Base-by-base conservation (phyloP, 768 basidiomycete species). In the Brasilioporus rufonigricans region DNA sequence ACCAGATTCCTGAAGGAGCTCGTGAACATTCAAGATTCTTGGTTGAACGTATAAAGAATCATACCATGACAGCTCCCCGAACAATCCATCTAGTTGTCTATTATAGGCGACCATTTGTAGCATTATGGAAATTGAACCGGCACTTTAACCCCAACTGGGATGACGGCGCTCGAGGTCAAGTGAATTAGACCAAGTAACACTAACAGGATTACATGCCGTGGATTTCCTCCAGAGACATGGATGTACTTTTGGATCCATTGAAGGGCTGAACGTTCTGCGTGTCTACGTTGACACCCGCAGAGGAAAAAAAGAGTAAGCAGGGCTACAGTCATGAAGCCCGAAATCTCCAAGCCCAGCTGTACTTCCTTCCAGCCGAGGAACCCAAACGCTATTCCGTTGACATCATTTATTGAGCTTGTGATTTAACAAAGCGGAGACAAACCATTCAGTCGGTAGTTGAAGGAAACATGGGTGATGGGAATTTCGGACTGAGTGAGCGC, bases 261-360 rank as follows among this genome's bases (percentile, higher is more conserved):
- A n/a, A 53, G 36, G 16, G 44, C 44, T 1, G 46, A 32, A 31
- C 52, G 44, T 46, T 53, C 52, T 53, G 27, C 44, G n/a, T 9
- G 29, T 16, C 1, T n/a, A n/a, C 4, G 26, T 48, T 16, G 41
- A 21, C 14, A 10, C 2, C 19, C 2, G 19, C 10, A 27, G 6
- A 18, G 13, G n/a, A 16, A 35, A 38, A 18, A 44, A 2, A 13
- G n/a, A n/a, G n/a, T 4, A 21, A 2, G 11, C 4, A 35, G 11
- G 44, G 61, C 41, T 33, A 71, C 70, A 66, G 60, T 78, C 78
- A 52, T 59, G 58, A 18, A 79, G 59, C 18, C 36, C 51, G 11
- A 52, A 39, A 14, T 52, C 46, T 16, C 51, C 44, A 23, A 52
- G 27, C 9, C 51, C 2, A 19, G 27, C 13, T 47, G 44, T 7